Evolutionary conservation across 495 filamentous ascomycete species (phyloP), one percentile per base, ranked within the genome.

Genomic region (Astrocystis sublimbata): DNA sequence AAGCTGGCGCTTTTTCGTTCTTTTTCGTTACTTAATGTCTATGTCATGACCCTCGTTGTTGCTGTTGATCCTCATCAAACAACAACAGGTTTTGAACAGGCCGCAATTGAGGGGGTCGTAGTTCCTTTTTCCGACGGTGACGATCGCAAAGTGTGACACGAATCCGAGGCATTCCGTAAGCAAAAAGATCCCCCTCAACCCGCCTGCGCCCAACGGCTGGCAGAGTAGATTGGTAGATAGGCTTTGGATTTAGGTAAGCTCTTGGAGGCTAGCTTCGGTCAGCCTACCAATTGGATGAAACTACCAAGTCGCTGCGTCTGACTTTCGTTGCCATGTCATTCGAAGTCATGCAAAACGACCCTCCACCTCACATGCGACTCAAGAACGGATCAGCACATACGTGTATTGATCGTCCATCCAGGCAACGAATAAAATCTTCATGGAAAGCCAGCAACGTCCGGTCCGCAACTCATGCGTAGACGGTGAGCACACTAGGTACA

Each of bases 31-130:
- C 13, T 26, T 30, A 49, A 49, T 17, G 46, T n/a, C 3, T 13
- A 47, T 47, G 45, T 13, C 45, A 47, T 47, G 5, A 26, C 15
- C 26, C 26, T 30, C 46, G 5, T 30, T 26, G 5, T 30, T 26
- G 28, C 49, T 35, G 49, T 35, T 52, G 49, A 52, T 52, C 49
- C 19, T 54, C 51, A 54, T 54, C 33, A 54, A 54, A 54, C 33
- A 40, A 15, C 30, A 35, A 47, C 47, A 33, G n/a, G n/a, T n/a
- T n/a, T n/a, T n/a, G n/a, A n/a, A 38, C 8, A 15, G 46, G 10
- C 15, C 12, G 46, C 21, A 46, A 23, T 9, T 13, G 6, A 10
- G 21, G 10, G 43, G 13, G 45, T 51, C 19, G 49, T 5, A 6
- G 9, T 4, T 26, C 19, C 26, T 30, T 3, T n/a, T 10, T n/a